Conservation (phyloP, 768 basidiomycete species). For the Leucocoprinus birnbaumii region DNA sequence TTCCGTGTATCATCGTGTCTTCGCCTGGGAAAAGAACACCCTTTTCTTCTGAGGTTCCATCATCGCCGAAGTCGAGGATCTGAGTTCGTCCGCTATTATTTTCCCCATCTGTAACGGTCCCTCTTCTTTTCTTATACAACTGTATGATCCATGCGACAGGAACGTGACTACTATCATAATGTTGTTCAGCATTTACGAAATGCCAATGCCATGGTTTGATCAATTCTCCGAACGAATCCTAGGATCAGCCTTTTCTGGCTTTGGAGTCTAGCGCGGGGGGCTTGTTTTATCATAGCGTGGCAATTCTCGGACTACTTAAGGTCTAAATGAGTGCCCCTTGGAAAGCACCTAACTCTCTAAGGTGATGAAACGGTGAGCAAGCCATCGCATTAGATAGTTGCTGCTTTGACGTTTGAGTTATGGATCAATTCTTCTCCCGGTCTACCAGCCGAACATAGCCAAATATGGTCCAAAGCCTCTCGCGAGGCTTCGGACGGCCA, state of each 20-base stretch:
- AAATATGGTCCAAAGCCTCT: too few relatives aligned
- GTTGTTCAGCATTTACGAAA: not conserved
- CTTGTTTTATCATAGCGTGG: not conserved
- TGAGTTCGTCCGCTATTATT: too few relatives aligned
- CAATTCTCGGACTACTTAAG: not conserved
- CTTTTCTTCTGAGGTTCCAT: not conserved
- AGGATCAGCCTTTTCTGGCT: not conserved
- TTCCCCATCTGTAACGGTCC: too few relatives aligned
- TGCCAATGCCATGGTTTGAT: not conserved
- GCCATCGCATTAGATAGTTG: too few relatives aligned
- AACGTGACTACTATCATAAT: not conserved
- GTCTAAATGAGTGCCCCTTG: not conserved
- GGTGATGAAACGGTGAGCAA: not conserved
- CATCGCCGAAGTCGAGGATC: not conserved
- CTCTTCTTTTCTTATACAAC: too few relatives aligned
- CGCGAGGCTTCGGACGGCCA: too few relatives aligned
- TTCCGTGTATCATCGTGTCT: slow-evolving; percentile 3
- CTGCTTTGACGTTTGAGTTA: too few relatives aligned
- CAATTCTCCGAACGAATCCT: too few relatives aligned
- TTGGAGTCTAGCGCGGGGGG: not conserved
- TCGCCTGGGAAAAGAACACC: not conserved
- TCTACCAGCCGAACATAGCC: too few relatives aligned
- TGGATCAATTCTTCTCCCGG: too few relatives aligned
- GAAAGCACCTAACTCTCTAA: not conserved
- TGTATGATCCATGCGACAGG: not conserved